These are phyloP conservation scores for Aurantiochytrium sp. DNA, from an alignment of 108 stramenopile species.

Conservation along the genomic window DNA sequence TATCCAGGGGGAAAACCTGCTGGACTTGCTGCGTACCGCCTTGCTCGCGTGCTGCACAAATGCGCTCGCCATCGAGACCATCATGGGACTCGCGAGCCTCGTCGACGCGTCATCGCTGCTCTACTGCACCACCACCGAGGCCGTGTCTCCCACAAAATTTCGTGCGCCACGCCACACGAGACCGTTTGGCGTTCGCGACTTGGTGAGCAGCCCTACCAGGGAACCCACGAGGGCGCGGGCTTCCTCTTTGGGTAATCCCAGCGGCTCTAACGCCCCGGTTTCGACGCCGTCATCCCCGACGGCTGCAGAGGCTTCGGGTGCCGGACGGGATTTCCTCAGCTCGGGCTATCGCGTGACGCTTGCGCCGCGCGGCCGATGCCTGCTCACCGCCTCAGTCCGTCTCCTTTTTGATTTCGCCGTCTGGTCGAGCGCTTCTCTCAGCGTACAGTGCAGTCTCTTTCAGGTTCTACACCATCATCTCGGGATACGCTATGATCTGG, in stretches of 20 bases:
- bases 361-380: background rate
- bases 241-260: too few species aligned
- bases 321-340: too few species aligned
- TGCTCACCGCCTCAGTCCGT: background rate
- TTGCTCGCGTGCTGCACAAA: background rate
- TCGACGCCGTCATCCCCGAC: too few species aligned
- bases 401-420: background rate
- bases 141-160: too few species aligned
- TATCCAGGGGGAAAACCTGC: background rate
- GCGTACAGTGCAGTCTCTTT: background rate
- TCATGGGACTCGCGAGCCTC: background rate
- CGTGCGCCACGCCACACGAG: too few species aligned
- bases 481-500: background rate
- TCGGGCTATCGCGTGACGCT: background rate
- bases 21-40: background rate
- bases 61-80: background rate
- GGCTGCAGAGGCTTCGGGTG: too few species aligned
- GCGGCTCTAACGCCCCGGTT: too few species aligned
- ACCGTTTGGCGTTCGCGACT: too few species aligned
- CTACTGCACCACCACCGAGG: background rate
- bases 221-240: too few species aligned
- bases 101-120: background rate
- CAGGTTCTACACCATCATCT: slow-evolving; percentile 2
- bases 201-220: too few species aligned
- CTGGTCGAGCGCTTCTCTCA: background rate